Evolutionary conservation across 2,329 filamentous ascomycete species (phyloP), one percentile per base, ranked within the genome.

Genomic region (Colletotrichum abscissum): DNA sequence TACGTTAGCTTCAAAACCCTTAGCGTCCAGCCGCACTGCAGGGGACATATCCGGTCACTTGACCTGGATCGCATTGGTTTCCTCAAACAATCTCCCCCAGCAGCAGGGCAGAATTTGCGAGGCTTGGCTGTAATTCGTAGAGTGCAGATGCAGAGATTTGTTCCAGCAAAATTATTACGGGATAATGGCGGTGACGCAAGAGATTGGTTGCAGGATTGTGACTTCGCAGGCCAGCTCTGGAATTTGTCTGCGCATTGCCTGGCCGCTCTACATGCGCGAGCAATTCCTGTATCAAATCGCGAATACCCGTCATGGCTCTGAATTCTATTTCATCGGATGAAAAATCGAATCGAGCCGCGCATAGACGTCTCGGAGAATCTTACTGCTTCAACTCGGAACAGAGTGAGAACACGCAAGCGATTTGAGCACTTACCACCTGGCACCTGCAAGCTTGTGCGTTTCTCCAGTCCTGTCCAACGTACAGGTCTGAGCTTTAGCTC

Each of bases 11-110:
- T 35, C n/a, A 16, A 24, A 19, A 28, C n/a, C 22, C 16, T 38
- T 73, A 73, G 67, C 67, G 70, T 46, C 59, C 70, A 73, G 70
- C 70, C 70, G 66, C 60, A 70, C 52, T 70, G 55, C 70, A 73
- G 70, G 70, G 70, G 70, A 55, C 42, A 42, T 30, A 56, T 4
- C 70, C 65, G 42, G 64, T 35, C 38, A 35, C 22, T n/a, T 52
- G 33, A 35, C 30, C 55, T 19, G 16, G 49, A 22, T 35, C 42
- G 24, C 55, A 33, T n/a, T 60, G 55, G 24, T 56, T n/a, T 42
- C 49, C 54, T 22, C 24, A 28, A 22, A 12, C 19, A 49, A n/a
- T 26, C 7, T 22, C n/a, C 24, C 49, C n/a, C 38, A 24, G 30
- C 38, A 16, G 30, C 26, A n/a, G 66, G 33, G 59, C 52, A 63